These are phyloP conservation scores for Ceraceosorus guamensis DNA, from an alignment of 1,284 basidiomycete species.

Conservation along the genomic window DNA sequence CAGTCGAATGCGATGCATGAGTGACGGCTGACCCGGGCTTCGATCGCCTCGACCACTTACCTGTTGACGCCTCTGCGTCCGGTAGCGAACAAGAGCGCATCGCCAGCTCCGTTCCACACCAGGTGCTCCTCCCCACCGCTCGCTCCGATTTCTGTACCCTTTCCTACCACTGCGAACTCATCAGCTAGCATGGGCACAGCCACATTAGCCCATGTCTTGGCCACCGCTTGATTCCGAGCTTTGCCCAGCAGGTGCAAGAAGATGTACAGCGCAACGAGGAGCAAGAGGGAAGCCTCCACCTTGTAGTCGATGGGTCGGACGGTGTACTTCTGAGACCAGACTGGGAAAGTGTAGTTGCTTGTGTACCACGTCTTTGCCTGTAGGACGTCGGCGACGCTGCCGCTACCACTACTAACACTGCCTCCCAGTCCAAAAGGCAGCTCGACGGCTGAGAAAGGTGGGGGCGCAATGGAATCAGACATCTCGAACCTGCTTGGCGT, in stretches of 20 bases:
- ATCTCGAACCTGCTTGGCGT: too few relatives aligned
- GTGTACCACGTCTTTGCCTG: too few relatives aligned
- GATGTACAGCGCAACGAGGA: constrained; percentile 23
- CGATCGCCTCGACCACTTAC: constrained; percentile 2
- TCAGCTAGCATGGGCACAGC: constrained; percentile 23
- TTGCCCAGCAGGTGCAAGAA: constrained; percentile 31
- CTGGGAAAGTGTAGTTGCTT: too few relatives aligned
- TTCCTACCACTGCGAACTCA: constrained; percentile 31
- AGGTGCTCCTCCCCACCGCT: constrained; percentile 13
- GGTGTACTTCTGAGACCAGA: too few relatives aligned
- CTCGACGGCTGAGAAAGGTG: too few relatives aligned
- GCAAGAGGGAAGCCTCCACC: constrained; percentile 26
- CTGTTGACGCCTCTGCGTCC: constrained; percentile 37
- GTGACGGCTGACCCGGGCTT: neutral
- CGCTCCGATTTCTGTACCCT: constrained; percentile 11
- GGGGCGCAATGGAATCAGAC: too few relatives aligned
- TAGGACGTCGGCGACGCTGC: too few relatives aligned
- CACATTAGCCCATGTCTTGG: constrained; percentile 16
- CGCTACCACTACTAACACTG: too few relatives aligned
- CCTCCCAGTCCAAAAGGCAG: too few relatives aligned
- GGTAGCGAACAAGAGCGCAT: constrained; percentile 40
- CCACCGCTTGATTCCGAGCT: constrained; percentile 25
- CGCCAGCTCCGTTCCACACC: constrained; percentile 41
- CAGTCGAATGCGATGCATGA: neutral
- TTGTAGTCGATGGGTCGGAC: constrained; percentile 18